Conservation (phyloP, 2,329 filamentous ascomycete species). For the Monosporascus sp. region DNA sequence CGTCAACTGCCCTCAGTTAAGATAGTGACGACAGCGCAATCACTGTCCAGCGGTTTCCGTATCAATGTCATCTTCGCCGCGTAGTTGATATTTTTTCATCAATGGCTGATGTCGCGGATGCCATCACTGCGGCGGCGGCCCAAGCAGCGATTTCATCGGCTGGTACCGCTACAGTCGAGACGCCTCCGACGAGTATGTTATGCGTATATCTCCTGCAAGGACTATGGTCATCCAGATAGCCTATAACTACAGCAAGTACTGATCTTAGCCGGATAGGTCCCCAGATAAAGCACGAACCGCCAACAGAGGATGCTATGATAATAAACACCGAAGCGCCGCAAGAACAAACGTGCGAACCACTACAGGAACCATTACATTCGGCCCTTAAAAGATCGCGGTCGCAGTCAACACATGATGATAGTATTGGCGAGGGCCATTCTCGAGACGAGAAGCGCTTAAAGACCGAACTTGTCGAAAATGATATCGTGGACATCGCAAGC, state of each 20-base stretch:
- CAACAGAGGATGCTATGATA: slow-evolving; percentile 16
- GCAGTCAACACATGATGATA: slow-evolving; percentile 11
- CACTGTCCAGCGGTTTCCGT: background rate
- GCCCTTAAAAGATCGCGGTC: slow-evolving; percentile 24
- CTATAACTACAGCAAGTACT: background rate
- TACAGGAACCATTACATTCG: slow-evolving; percentile 10
- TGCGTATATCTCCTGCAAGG: background rate
- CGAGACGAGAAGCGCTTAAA: slow-evolving; percentile 26
- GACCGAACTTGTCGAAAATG: slow-evolving; percentile 13
- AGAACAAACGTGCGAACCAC: slow-evolving; percentile 4
- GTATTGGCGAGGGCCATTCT: slow-evolving; percentile 5
- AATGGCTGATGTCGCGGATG: slow-evolving; percentile 27
- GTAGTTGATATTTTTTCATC: slow-evolving; percentile 6
- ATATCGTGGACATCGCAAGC: slow-evolving; percentile 19
- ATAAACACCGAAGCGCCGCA: slow-evolving; percentile 2
- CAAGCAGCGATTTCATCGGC: background rate
- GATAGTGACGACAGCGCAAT: background rate
- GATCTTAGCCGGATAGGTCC: slow-evolving; percentile 17
- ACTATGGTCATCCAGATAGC: too few relatives aligned
- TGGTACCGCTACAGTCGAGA: slow-evolving; percentile 12
- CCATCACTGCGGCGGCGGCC: slow-evolving; percentile 24
- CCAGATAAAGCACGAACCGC: slow-evolving; percentile 23
- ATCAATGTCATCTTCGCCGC: slow-evolving; percentile 7
- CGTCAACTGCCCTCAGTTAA: background rate
- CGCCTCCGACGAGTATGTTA: slow-evolving; percentile 16